phyloP scores from a whole-genome alignment of 306 rosid genomes.

The Purshia tridentata region DNA sequence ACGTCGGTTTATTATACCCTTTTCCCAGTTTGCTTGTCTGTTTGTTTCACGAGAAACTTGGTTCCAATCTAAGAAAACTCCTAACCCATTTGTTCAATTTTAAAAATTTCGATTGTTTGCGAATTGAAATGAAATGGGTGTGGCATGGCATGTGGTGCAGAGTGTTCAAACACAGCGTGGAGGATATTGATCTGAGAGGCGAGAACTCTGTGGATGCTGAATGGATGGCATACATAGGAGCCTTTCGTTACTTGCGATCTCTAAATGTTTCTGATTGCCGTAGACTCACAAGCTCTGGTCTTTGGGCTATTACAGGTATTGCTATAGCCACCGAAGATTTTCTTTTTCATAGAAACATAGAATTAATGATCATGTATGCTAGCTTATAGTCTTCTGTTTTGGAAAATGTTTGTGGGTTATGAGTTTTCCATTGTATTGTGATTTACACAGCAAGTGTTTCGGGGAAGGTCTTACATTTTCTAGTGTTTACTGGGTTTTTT shows the following conservation, averaged over 20 bases:
- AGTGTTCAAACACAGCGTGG: slow-evolving; percentile 65
- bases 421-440: too few relatives aligned
- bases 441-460: too few relatives aligned
- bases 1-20: neutral
- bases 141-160: slow-evolving; percentile 26
- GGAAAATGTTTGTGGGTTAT: neutral
- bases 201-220: slow-evolving; percentile 62
- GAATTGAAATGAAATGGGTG: neutral
- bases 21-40: neutral
- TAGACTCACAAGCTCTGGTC: slow-evolving; percentile 58
- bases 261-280: slow-evolving; percentile 65
- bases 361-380: neutral
- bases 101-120: neutral
- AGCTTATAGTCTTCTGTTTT: neutral
- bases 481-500: neutral
- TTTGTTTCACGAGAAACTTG: slow-evolving; percentile 1
- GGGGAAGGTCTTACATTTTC: slow-evolving; percentile 4
- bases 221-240: slow-evolving; percentile 97
- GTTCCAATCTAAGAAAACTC: neutral
- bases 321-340: neutral
- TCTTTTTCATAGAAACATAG: neutral
- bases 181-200: slow-evolving; percentile 66
- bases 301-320: slow-evolving; percentile 81
- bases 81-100: neutral
- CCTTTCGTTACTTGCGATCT: slow-evolving; percentile 52